Evolutionary conservation across 1,284 basidiomycete genomes (phyloP).

Genomic region (Tilletia caries): DNA sequence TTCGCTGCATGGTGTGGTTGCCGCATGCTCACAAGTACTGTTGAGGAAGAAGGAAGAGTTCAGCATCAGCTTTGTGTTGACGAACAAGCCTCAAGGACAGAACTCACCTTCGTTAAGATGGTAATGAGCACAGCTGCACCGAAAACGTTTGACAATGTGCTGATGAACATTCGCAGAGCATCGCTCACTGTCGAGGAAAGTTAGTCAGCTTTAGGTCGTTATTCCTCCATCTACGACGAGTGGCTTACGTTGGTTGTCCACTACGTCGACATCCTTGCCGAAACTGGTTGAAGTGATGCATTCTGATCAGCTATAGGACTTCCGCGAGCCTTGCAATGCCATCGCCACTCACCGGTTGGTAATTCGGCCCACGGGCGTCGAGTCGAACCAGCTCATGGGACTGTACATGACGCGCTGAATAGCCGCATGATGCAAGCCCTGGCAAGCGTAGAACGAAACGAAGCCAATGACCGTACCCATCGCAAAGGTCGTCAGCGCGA

Average conservation of each 20-base stretch:
- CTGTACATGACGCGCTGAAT: constrained; percentile 62
- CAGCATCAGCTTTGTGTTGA: not conserved
- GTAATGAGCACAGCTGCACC: constrained; percentile 68
- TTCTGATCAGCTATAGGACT: too few species aligned
- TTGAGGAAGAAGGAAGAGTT: not conserved
- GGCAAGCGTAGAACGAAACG: constrained; percentile 65
- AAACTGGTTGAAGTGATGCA: constrained; percentile 45
- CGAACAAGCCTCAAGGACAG: not conserved
- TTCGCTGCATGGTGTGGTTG: too few species aligned
- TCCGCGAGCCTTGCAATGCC: not conserved
- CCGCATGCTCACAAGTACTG: constrained; percentile 66
- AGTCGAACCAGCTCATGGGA: constrained; percentile 75
- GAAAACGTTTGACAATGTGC: constrained; percentile 55
- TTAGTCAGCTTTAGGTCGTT: not conserved
- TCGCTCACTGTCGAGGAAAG: constrained; percentile 23
- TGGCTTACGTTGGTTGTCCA: constrained; percentile 65
- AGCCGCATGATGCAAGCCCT: constrained; percentile 64
- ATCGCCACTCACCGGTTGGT: constrained; percentile 63
- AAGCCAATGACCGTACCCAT: constrained; percentile 64
- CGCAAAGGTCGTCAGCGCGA: constrained; percentile 65
- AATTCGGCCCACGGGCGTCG: constrained; percentile 77
- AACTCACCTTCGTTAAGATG: constrained; percentile 59
- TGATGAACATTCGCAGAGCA: constrained; percentile 46
- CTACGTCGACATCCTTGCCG: constrained; percentile 72
- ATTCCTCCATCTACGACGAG: not conserved